These are phyloP conservation scores for Torulaspora maleeae DNA, from an alignment of 805 yeast genomes.

Conservation along the genomic window DNA sequence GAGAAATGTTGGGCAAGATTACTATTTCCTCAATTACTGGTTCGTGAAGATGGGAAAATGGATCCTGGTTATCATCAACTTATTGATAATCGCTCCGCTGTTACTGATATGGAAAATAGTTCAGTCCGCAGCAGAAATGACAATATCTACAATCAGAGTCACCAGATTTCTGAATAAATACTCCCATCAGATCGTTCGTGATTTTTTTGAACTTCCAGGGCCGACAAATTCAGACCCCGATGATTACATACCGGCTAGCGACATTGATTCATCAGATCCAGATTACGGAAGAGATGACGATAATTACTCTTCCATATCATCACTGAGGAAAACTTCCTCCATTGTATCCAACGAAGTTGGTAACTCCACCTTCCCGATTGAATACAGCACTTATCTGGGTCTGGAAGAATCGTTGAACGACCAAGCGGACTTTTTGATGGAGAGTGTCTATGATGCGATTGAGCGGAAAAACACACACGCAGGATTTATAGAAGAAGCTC, in stretches of 20 bases:
- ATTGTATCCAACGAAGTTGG: background rate
- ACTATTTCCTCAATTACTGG: slow-evolving; percentile 31
- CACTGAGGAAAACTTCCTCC: slow-evolving; percentile 10
- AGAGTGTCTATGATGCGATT: slow-evolving; percentile 57
- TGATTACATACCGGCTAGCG: background rate
- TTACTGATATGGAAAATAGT: slow-evolving; percentile 58
- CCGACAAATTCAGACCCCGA: slow-evolving; percentile 2
- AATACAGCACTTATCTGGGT: slow-evolving; percentile 8
- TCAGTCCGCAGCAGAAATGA: slow-evolving; percentile 39
- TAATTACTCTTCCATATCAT: slow-evolving; percentile 3
- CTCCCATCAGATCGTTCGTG: slow-evolving; percentile 26
- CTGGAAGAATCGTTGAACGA: slow-evolving; percentile 47
- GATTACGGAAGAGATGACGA: slow-evolving; percentile 6
- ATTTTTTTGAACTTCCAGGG: slow-evolving; percentile 17
- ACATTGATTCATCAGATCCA: background rate
- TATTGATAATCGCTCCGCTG: slow-evolving; percentile 54
- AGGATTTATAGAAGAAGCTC: slow-evolving; percentile 19
- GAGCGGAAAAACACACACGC: slow-evolving; percentile 25
- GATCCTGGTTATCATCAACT: slow-evolving; percentile 43
- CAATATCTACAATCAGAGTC: slow-evolving; percentile 39
- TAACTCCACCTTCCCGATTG: slow-evolving; percentile 2
- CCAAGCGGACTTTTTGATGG: slow-evolving; percentile 60
- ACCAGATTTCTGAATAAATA: slow-evolving; percentile 29
- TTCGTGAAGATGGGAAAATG: slow-evolving; percentile 42
- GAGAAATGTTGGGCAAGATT: slow-evolving; percentile 9